phyloP scores from a whole-genome alignment of 2,329 filamentous ascomycete species.

The Cryphonectria nitschkei region DNA sequence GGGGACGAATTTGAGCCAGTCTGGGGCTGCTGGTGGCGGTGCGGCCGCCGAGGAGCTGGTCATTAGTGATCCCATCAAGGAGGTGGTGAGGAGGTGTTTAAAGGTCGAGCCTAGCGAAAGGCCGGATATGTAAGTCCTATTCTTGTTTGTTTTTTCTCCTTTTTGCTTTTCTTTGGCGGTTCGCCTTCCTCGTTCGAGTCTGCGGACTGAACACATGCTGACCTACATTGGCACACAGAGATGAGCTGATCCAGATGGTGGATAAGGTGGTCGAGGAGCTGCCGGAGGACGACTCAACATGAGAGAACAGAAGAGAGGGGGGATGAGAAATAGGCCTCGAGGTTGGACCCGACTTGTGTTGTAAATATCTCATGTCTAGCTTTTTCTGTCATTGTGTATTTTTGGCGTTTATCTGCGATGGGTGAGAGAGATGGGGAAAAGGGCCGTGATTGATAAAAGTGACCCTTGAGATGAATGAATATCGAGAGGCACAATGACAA shows the following conservation, averaged over 20 bases:
- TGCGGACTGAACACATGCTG: neutral
- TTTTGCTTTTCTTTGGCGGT: neutral
- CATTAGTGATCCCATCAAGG: slow-evolving; percentile 82
- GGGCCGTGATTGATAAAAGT: neutral
- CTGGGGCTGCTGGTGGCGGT: slow-evolving; percentile 36
- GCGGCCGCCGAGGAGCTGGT: slow-evolving; percentile 47
- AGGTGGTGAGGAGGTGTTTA: slow-evolving; percentile 85
- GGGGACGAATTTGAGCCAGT: slow-evolving; percentile 33
- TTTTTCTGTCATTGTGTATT: neutral
- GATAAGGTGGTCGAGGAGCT: slow-evolving; percentile 70
- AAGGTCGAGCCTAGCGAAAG: slow-evolving; percentile 84
- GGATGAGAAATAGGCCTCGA: neutral
- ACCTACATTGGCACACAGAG: slow-evolving; percentile 35
- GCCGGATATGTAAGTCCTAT: slow-evolving; percentile 66
- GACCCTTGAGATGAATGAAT: too few species aligned
- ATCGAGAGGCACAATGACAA: neutral
- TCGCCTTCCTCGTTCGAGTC: neutral
- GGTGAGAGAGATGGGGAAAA: neutral
- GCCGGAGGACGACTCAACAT: slow-evolving; percentile 56
- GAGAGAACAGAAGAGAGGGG: neutral
- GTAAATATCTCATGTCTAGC: neutral
- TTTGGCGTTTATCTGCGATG: slow-evolving; percentile 4
- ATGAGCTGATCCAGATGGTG: slow-evolving; percentile 80
- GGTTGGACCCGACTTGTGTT: neutral
- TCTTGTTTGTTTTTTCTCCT: neutral